Evolutionary conservation across 192 early-diverging fungal species (phyloP).

Genomic region (Radiomyces spectabilis): DNA sequence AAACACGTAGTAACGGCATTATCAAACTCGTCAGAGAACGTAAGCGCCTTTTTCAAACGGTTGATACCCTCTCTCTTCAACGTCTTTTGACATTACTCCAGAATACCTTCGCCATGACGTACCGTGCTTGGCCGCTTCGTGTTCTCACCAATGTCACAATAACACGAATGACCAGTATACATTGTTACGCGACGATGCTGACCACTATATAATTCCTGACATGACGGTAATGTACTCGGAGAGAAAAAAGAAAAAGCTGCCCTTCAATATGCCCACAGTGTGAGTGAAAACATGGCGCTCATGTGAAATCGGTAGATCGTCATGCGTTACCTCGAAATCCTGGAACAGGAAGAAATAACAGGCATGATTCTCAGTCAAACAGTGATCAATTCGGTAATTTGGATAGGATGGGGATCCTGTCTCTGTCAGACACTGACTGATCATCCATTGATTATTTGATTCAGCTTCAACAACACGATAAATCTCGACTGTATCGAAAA

Average conservation of each 20-base stretch:
- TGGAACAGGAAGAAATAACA: slow-evolving; percentile 55
- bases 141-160: slow-evolving; percentile 21
- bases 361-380: slow-evolving; percentile 68
- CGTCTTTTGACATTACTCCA: slow-evolving; percentile 6
- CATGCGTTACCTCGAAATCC: slow-evolving; percentile 59
- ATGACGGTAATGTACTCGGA: slow-evolving; percentile 25
- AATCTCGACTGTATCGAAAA: slow-evolving; percentile 52
- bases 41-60: slow-evolving; percentile 9
- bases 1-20: slow-evolving; percentile 41
- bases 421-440: not conserved
- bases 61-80: not conserved
- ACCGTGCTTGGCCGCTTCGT: slow-evolving; percentile 42
- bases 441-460: not conserved
- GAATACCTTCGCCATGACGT: slow-evolving; percentile 54
- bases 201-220: slow-evolving; percentile 46
- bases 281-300: too few relatives aligned
- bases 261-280: not conserved
- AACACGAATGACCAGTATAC: slow-evolving; percentile 28
- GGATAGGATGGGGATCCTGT: not conserved
- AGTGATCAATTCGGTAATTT: slow-evolving; percentile 42
- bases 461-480: slow-evolving; percentile 52
- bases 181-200: slow-evolving; percentile 27
- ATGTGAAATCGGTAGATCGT: slow-evolving; percentile 23
- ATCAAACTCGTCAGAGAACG: slow-evolving; percentile 47
- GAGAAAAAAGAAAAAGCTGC: not conserved